Percentiles rank a stretch among this genome's conserved stretches.
phyloP scores from a whole-genome alignment of 1,284 basidiomycete genomes.

The Tilletia horrida region DNA sequence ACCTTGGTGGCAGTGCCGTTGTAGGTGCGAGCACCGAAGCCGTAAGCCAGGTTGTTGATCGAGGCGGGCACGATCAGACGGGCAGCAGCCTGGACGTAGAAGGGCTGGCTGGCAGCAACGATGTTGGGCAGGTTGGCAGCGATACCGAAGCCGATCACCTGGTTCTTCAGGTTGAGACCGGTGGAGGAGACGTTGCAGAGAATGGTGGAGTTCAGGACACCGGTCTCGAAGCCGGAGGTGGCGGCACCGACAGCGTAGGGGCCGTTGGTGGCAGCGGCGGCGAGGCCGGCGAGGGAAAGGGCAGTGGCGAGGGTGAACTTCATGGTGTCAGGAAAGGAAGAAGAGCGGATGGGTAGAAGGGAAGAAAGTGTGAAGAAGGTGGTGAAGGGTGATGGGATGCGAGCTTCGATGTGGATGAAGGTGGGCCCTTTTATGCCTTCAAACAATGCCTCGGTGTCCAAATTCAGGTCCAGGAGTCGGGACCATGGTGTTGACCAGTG shows the following conservation, averaged over 20 bases:
- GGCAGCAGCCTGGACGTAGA: slow-evolving; percentile 12
- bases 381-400: not conserved
- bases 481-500: no score
- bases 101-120: slow-evolving; percentile 4
- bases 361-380: not conserved
- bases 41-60: slow-evolving; percentile 18
- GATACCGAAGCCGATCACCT: slow-evolving; percentile 13
- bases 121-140: slow-evolving; percentile 13
- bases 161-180: slow-evolving; percentile 17
- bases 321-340: not conserved
- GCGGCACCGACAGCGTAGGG: slow-evolving; percentile 14
- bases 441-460: no score
- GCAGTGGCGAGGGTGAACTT: slow-evolving; percentile 12
- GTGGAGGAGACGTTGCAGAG: slow-evolving; percentile 14
- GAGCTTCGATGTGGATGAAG: not conserved
- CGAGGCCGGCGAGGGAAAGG: slow-evolving; percentile 3
- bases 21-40: slow-evolving; percentile 8
- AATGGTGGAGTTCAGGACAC: slow-evolving; percentile 14
- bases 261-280: slow-evolving; percentile 7
- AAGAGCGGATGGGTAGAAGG: not conserved
- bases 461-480: no score
- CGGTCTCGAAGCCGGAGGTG: slow-evolving; percentile 7
- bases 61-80: slow-evolving; percentile 17
- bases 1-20: slow-evolving; percentile 11
- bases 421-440: slow-evolving; percentile 9